Evolutionary conservation across 2,329 filamentous ascomycete species (phyloP), one percentile per base, ranked within the genome.

Genomic region (Madurella fahalii): DNA sequence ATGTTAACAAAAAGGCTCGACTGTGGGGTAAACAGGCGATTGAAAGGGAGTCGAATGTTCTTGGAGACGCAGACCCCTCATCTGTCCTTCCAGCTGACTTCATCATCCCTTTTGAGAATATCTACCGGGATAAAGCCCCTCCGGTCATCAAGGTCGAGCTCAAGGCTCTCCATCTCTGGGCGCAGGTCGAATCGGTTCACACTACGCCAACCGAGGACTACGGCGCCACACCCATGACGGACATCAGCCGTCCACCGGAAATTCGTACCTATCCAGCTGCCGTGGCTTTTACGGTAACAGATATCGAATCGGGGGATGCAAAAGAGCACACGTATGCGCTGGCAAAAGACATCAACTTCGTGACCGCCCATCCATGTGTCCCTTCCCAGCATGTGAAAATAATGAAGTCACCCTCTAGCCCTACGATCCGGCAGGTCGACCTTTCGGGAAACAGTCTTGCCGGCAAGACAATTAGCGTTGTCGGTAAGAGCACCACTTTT

Each of bases 311-410:
- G 2, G 70, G 72, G 1, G 70, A 74, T 43, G 70, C 67, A 42
- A 61, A 67, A 25, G 64, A 76, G 52, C 61, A 76, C 50, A 72
- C 72, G 1, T 74, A 78, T 49, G 63, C 74, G 1, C 67, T 87
- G 9, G 68, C 70, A 5, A 79, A 83, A 59, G 83, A 87, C 54
- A 75, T 86, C 18, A 79, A 79, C 61, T 87, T 87, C 64, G 80
- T 86, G 16, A 86, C 84, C 1, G 83, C 83, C 0, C 82, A 86
- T 60, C 84, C 84, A 0, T 87, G 84, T 61, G 76, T 80, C 5
- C 77, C 80, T 1, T 82, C 81, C 1, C 74, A 75, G 48, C 75
- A 78, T 52, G 78, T 83, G 2, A 79, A 77, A 58, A 78, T 85
- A 52, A 64, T 85, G 48, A 82, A 80, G 64, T 82, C 81, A 13